Percentiles rank a stretch among this genome's conserved stretches.
Conservation (phyloP, 495 filamentous ascomycete species). For the Aspergillus ostianus region DNA sequence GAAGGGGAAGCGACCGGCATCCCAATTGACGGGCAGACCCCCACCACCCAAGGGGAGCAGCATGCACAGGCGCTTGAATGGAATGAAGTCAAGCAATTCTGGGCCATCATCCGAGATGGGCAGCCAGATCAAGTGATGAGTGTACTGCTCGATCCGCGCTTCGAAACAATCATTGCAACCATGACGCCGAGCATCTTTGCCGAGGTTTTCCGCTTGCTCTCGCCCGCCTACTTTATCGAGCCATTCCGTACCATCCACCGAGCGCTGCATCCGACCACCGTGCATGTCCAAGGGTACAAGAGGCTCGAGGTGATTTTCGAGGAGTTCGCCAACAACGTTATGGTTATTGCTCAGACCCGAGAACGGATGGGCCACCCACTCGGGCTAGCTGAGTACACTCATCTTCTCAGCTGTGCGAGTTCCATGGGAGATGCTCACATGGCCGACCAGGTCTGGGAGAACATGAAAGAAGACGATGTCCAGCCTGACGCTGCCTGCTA, state of each 20-base stretch:
- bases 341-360: slow-evolving; percentile 37
- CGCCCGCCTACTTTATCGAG: slow-evolving; percentile 42
- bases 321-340: slow-evolving; percentile 40
- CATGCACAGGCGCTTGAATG: neutral
- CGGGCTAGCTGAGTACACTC: slow-evolving; percentile 50
- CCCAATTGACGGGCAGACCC: neutral
- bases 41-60: neutral
- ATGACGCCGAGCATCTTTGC: slow-evolving; percentile 37
- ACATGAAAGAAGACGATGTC: slow-evolving; percentile 38
- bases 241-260: slow-evolving; percentile 51
- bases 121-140: slow-evolving; percentile 43
- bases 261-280: slow-evolving; percentile 42
- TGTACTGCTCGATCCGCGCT: slow-evolving; percentile 33
- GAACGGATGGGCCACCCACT: slow-evolving; percentile 25
- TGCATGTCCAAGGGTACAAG: slow-evolving; percentile 25
- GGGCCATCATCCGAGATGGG: slow-evolving; percentile 27
- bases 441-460: slow-evolving; percentile 52
- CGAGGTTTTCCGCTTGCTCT: slow-evolving; percentile 37
- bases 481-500: slow-evolving; percentile 54
- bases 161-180: slow-evolving; percentile 29
- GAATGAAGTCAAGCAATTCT: slow-evolving; percentile 14
- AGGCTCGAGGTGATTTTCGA: slow-evolving; percentile 33
- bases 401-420: slow-evolving; percentile 54
- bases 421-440: slow-evolving; percentile 44
- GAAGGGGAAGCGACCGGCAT: neutral